A percentile compares a stretch with the other conserved stretches of the same genome.
Conservation (phyloP, 306 rosid species). For the Chamaecrista fasciculata region DNA sequence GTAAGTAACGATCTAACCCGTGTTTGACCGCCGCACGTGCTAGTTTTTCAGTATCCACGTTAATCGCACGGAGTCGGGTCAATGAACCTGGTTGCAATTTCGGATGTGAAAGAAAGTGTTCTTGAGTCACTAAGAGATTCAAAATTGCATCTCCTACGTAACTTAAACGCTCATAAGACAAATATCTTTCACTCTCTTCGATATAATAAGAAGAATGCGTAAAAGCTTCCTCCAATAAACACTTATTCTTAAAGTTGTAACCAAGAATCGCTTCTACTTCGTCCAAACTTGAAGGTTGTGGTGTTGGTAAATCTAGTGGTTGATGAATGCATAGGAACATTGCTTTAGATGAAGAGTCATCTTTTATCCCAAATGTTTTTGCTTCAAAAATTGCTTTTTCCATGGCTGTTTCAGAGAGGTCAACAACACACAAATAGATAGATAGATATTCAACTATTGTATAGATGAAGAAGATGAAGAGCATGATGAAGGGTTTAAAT, state of each 20-base stretch:
- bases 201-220: slow-evolving; percentile 35
- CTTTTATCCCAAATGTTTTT: too few relatives aligned
- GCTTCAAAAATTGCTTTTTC: too few relatives aligned
- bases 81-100: slow-evolving; percentile 35
- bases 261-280: slow-evolving; percentile 47
- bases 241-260: slow-evolving; percentile 41
- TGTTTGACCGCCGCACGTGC: slow-evolving; percentile 57
- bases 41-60: slow-evolving; percentile 65
- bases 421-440: too few relatives aligned
- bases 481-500: too few relatives aligned
- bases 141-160: slow-evolving; percentile 58
- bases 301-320: not conserved
- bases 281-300: slow-evolving; percentile 13
- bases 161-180: slow-evolving; percentile 46
- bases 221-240: slow-evolving; percentile 51
- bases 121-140: slow-evolving; percentile 38
- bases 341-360: too few relatives aligned
- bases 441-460: too few relatives aligned
- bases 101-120: slow-evolving; percentile 45
- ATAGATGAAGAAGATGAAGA: too few relatives aligned
- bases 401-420: too few relatives aligned
- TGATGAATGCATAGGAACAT: too few relatives aligned
- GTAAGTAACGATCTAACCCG: slow-evolving; percentile 46
- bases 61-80: slow-evolving; percentile 57
- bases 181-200: not conserved